These are phyloP conservation scores for Cladosporium sp. DNA, from an alignment of 2,329 filamentous ascomycete genomes.

Conservation along the genomic window DNA sequence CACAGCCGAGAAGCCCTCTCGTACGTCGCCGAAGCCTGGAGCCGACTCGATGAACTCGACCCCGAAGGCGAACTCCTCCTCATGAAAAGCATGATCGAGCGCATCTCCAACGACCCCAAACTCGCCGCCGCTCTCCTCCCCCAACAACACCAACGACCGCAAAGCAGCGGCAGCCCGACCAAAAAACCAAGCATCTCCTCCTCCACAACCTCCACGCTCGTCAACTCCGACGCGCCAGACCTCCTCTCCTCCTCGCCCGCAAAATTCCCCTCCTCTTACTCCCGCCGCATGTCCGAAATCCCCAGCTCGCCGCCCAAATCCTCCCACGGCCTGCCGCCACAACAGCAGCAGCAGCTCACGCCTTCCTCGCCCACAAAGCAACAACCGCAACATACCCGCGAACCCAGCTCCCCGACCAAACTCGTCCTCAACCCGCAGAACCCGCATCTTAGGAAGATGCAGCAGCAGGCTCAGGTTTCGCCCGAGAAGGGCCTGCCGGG, in stretches of 20 bases:
- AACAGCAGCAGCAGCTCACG: constrained; percentile 3
- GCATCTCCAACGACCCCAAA: constrained; percentile 66
- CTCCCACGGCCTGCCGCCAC: constrained; percentile 3
- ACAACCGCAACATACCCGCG: constrained; percentile 7
- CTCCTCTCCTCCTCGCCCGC: constrained; percentile 4
- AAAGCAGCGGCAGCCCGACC: constrained; percentile 7
- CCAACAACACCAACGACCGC: constrained; percentile 16
- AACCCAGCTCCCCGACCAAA: constrained; percentile 47
- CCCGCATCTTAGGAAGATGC: constrained; percentile 75
- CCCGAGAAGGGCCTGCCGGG: constrained; percentile 55
- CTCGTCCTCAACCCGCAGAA: constrained; percentile 77
- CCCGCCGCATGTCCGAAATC: constrained; percentile 18
- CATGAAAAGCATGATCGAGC: constrained; percentile 71
- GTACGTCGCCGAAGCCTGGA: constrained; percentile 80
- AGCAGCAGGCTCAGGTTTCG: constrained; percentile 31
- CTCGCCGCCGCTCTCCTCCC: constrained; percentile 48
- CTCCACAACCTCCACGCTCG: constrained; percentile 10
- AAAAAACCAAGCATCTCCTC: constrained; percentile 21
- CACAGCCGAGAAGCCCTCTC: constrained; percentile 80
- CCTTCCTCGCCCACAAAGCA: constrained; percentile 23
- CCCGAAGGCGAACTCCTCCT: constrained; percentile 88
- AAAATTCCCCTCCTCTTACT: neutral
- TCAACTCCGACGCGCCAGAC: constrained; percentile 8
- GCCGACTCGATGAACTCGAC: constrained; percentile 76
- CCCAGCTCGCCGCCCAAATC: constrained; percentile 23